Conservation (phyloP, 2,329 filamentous ascomycete genomes). For the Parastagonospora avenae region DNA sequence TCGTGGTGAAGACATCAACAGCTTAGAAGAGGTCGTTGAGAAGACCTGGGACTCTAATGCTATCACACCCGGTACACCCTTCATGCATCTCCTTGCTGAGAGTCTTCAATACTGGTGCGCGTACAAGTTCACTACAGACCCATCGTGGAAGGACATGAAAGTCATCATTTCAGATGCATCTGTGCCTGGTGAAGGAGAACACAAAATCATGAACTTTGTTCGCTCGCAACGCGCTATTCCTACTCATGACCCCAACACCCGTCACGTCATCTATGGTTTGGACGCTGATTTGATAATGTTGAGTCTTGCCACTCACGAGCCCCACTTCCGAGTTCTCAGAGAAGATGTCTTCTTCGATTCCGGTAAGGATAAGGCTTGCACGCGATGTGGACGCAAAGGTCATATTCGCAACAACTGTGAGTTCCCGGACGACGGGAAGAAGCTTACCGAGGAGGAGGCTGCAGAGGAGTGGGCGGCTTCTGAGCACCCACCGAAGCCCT, state of each 20-base stretch:
- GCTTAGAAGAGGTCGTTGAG: conserved; percentile 70
- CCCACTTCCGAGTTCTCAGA: conserved; percentile 92
- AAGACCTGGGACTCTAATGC: conserved; percentile 91
- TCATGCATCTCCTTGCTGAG: conserved; percentile 93
- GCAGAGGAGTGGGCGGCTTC: conserved; percentile 49
- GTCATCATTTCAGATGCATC: conserved; percentile 98
- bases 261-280: conserved; percentile 96
- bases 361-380: conserved; percentile 81
- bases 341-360: conserved; percentile 97
- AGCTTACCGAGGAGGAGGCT: conserved; percentile 81
- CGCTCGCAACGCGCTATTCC: conserved; percentile 89
- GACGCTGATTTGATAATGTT: conserved; percentile 99
- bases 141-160: conserved; percentile 89
- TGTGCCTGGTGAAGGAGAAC: conserved; percentile 95
- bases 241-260: conserved; percentile 93
- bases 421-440: conserved; percentile 55
- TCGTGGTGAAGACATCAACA: conserved; percentile 58
- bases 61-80: conserved; percentile 95
- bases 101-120: conserved; percentile 96
- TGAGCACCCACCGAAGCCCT: conserved; percentile 73
- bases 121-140: conserved; percentile 97
- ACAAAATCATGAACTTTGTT: conserved; percentile 99
- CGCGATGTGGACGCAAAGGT: conserved; percentile 87
- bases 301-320: conserved; percentile 94
- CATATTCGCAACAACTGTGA: conserved; percentile 84